Conservation (phyloP, 495 filamentous ascomycete species). For the Neurospora sp. region DNA sequence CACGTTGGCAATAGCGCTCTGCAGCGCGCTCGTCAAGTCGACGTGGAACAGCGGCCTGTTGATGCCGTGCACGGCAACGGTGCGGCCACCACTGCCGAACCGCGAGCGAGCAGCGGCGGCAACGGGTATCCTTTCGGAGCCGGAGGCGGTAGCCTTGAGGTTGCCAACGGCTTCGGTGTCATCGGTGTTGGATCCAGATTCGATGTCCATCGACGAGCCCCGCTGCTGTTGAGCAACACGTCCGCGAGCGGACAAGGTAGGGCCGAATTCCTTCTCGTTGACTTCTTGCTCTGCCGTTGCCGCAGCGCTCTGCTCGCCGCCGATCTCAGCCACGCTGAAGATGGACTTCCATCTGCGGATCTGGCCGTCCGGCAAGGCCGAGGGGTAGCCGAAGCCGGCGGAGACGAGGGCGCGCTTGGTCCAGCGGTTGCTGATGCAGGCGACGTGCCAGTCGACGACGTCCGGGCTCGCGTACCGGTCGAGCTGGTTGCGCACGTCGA, state of each 20-base stretch:
- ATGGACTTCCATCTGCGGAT: conserved; percentile 84
- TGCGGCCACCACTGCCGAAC: conserved; percentile 3
- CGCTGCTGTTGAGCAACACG: background rate
- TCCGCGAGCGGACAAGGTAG: background rate
- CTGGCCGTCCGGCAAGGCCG: conserved; percentile 33
- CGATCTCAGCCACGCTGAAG: conserved; percentile 87
- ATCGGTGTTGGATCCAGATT: background rate
- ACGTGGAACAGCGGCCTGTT: conserved; percentile 91
- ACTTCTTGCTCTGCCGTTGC: conserved; percentile 40
- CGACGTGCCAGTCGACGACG: conserved; percentile 90
- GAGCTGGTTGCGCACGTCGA: conserved; percentile 96
- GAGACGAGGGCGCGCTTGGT: conserved; percentile 89
- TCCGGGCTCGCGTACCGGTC: conserved; percentile 79
- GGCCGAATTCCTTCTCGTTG: conserved; percentile 45
- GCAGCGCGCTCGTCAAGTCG: conserved; percentile 82
- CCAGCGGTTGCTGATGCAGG: conserved; percentile 93
- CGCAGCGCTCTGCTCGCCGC: conserved; percentile 58
- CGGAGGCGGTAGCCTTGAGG: background rate
- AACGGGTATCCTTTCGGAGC: background rate
- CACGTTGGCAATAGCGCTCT: conserved; percentile 77
- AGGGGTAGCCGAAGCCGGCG: conserved; percentile 87
- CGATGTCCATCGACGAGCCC: background rate
- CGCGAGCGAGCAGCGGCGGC: background rate
- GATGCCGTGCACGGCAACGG: conserved; percentile 68
- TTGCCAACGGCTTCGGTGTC: background rate